Base-by-base conservation (phyloP, 176 grass and related monocot genomes). In the Ensete glaucum region DNA sequence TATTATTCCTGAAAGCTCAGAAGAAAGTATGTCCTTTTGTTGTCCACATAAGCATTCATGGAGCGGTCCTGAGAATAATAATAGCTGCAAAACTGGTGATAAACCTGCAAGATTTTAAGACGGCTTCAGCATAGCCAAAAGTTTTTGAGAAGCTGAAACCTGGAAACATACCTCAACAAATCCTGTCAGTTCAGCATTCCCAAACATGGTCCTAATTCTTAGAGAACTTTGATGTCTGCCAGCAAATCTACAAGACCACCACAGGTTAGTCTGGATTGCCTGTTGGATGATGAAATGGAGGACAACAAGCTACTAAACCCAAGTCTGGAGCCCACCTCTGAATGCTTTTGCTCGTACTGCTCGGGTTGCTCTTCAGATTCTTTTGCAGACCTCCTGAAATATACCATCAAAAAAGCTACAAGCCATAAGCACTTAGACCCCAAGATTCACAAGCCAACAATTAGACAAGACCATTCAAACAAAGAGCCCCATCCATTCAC, bases 311-410 rank as follows among this genome's bases (percentile, higher is more conserved):
- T 70, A 1, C 16, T 48, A 69, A 20, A 29, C 65, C 34, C 5
- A 29, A 24, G 64, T 67, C 16, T 67, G 64, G 23, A 49, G 66
- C 26, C 15, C 66, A 48, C 66, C 43, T 69, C 66, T 69, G 29
- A 48, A 12, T 34, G 14, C 29, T 48, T 17, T 69, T 9, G 50
- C 15, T n/a, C 20, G 27, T 20, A 20, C 51, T 26, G 22, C 22
- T 73, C 27, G 14, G 50, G 21, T 55, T 56, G 52, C 72, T n/a
- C 72, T 73, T 73, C 72, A 53, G 24, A 56, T 54, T 56, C 52
- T 13, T 48, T 60, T 60, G 17, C 23, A 65, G 63, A 14, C 11
- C 43, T 55, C 52, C 71, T 50, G 34, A 73, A 69, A 15, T 53
- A 71, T 29, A 73, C 52, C 21, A 53, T 56, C 52, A 29, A 56